A percentile compares a stretch with the other conserved stretches of the same genome.
These are phyloP conservation scores for Zasmidium angulare DNA, from an alignment of 2,329 filamentous ascomycete genomes.

Conservation along the genomic window DNA sequence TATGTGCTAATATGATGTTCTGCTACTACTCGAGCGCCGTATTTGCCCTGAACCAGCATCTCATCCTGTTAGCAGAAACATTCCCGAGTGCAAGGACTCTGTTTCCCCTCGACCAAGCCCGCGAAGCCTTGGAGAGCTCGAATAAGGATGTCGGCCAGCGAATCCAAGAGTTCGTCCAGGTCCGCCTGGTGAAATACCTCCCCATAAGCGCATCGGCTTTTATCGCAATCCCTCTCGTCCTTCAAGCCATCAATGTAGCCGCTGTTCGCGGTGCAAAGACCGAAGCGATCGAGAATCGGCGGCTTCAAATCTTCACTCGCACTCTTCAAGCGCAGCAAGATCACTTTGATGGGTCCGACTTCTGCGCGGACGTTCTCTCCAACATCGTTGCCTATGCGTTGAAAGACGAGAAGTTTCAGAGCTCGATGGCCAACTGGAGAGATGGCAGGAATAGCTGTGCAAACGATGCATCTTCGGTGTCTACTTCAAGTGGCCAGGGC, in stretches of 20 bases:
- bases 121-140: not conserved
- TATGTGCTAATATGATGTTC: constrained; percentile 14
- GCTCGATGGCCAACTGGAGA: constrained; percentile 2
- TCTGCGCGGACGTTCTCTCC: constrained; percentile 3
- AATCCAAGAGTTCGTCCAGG: constrained; percentile 10
- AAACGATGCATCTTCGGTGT: not conserved
- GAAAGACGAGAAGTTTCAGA: constrained; percentile 5
- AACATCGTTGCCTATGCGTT: constrained; percentile 12
- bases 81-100: not conserved
- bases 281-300: constrained; percentile 6
- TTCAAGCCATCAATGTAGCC: constrained; percentile 15
- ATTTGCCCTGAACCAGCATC: constrained; percentile 8
- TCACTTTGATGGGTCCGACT: constrained; percentile 12
- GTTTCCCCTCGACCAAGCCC: constrained; percentile 1
- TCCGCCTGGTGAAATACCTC: constrained; percentile 7
- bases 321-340: constrained; percentile 3
- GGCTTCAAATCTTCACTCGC: constrained; percentile 11
- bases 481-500: not conserved
- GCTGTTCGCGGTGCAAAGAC: constrained; percentile 6
- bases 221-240: constrained; percentile 5
- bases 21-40: constrained; percentile 4
- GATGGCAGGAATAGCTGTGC: not conserved
- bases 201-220: constrained; percentile 12
- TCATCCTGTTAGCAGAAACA: constrained; percentile 3
- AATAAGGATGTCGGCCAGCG: constrained; percentile 5